Base-by-base conservation (phyloP, 768 basidiomycete species). In the Butyriboletus loyo region DNA sequence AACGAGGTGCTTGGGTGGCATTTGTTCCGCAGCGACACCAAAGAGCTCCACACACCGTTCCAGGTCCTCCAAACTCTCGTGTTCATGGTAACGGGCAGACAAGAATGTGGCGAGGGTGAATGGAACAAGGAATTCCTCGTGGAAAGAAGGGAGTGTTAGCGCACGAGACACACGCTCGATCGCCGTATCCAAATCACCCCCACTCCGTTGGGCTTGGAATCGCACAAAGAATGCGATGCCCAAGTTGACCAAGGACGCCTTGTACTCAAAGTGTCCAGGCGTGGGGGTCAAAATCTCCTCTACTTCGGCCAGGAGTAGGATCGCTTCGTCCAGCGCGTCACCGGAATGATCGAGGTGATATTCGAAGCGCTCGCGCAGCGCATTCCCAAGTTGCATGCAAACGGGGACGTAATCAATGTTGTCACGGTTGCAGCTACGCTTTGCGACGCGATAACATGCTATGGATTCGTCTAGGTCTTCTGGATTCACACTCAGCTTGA, bases 391-490 rank as follows among this genome's bases (percentile, higher is more conserved):
- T 32, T 54, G 36, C 52, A 51, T 58, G 46, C 58, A 47, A 31
- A 56, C 31, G 10, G 37, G 15, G 40, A 37, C 50, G 22, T 60
- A 56, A n/a, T 50, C 39, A 8, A 21, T 21, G 17, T 51, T n/a
- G 10, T 53, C 60, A 14, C 37, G 50, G 28, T 36, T 54, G 47
- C 54, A 60, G 27, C 7, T 22, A 4, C 49, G 31, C 21, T 41
- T 50, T 14, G 68, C 56, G 17, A 53, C 24, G 13, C 56, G 58
- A 54, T 37, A 55, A 15, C 44, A 10, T 5, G 24, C 36, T n/a
- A 69, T 60, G 21, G 67, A 59, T 22, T 60, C 68, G 1, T 71
- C 52, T 10, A 69, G 24, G 40, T 69, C 68, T 7, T 55, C 39
- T 3, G 1, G 17, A 27, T 51, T 49, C 1, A 38, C 10, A 7